Conservation (phyloP, 345 rosid species). For the Gossypium raimondii region DNA sequence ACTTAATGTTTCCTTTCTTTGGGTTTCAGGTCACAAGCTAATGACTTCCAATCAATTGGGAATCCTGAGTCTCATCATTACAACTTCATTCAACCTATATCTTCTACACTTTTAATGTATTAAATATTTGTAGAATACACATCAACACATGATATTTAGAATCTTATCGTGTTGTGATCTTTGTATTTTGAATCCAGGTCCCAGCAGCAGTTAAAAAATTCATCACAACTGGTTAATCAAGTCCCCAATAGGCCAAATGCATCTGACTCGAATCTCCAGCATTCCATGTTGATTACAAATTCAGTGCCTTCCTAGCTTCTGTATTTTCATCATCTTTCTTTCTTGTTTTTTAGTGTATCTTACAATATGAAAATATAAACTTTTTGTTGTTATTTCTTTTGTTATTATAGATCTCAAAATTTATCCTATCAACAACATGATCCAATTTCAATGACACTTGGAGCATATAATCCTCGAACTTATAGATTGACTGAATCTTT, state of each 20-base stretch:
- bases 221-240: not conserved
- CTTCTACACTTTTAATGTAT: not conserved
- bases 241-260: conserved; percentile 10
- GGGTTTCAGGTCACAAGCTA: conserved; percentile 6
- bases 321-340: conserved; percentile 1
- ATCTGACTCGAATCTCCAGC: not conserved
- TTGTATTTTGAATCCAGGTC: not conserved
- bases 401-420: not conserved
- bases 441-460: not conserved
- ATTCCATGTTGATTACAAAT: not conserved
- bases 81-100: not conserved
- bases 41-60: not conserved
- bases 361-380: not conserved
- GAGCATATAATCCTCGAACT: no score
- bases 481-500: no score
- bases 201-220: not conserved
- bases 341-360: not conserved
- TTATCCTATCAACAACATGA: not conserved
- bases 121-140: not conserved
- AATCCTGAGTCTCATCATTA: not conserved
- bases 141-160: not conserved
- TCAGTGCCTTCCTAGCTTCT: not conserved
- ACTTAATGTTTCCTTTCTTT: not conserved
- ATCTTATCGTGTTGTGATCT: not conserved
- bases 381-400: not conserved